Base-by-base conservation (phyloP, 2,329 filamentous ascomycete species). In the Fusarium sp. region DNA sequence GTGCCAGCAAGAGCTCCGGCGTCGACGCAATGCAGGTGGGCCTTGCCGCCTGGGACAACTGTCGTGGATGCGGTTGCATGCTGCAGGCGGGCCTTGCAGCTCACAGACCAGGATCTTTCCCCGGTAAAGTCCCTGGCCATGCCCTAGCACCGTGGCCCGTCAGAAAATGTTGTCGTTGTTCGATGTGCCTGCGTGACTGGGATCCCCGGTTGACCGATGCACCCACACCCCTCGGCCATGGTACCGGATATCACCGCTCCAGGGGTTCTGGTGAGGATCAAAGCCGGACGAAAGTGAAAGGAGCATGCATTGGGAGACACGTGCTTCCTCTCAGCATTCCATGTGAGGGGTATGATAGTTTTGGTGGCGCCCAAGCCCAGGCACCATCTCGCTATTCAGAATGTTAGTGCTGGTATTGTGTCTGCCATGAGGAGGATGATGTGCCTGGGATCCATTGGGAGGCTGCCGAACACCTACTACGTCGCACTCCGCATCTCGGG, bases 11-110 rank as follows among this genome's bases (percentile, higher is more conserved):
- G 69, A 74, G 67, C 67, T 74, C 67, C 67, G 61, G 60, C 64
- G 73, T 67, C 68, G 66, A 77, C 65, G 62, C 41, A 64, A 69
- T 74, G 74, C 70, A 78, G 62, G 75, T 72, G 74, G 65, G 73
- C 60, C 50, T 66, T 73, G 68, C 67, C 64, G 73, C 68, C 68
- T 69, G 54, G 68, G 71, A 78, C 67, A 77, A 72, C 66, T 75
- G 70, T 71, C 68, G 74, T 76, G 67, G 70, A 66, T 71, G 58
- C 45, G 68, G 76, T 73, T 72, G 77, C 76, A 78, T 76, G 56
- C 72, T 58, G 72, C 71, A 73, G 66, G 74, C 71, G 77, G 77
- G 70, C 77, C 77, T 76, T 78, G 75, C 76, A 78, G 76, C 68
- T 70, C 59, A 62, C 66, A 25, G 43, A 56, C 67, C 68, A 76